These are phyloP conservation scores for Boeremia lycopersici DNA, from an alignment of 2,329 filamentous ascomycete species.

Conservation along the genomic window DNA sequence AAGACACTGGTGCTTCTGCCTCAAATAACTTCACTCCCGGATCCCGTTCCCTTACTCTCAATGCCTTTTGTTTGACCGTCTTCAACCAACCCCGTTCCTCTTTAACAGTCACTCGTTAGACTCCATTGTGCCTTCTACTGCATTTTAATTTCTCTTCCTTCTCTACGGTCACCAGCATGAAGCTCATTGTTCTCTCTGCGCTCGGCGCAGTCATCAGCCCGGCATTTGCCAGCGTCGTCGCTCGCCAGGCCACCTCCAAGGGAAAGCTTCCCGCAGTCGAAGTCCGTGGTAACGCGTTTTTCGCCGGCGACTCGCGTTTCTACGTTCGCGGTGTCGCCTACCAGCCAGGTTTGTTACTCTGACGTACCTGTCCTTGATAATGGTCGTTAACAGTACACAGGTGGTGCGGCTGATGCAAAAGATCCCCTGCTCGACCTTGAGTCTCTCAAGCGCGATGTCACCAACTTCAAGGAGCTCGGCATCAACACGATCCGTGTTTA, in stretches of 20 bases:
- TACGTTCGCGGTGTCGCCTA: constrained; percentile 68
- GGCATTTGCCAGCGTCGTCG: constrained; percentile 30
- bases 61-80: constrained; percentile 38
- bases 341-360: constrained; percentile 60
- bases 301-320: constrained; percentile 64
- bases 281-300: constrained; percentile 70
- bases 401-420: constrained; percentile 50
- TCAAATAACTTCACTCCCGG: constrained; percentile 40
- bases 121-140: constrained; percentile 29
- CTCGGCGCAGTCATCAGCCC: constrained; percentile 36
- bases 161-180: constrained; percentile 33
- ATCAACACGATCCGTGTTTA: constrained; percentile 93
- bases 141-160: constrained; percentile 36
- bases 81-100: constrained; percentile 25
- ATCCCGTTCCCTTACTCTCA: constrained; percentile 24
- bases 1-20: constrained; percentile 35
- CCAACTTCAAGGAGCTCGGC: constrained; percentile 80
- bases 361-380: constrained; percentile 48
- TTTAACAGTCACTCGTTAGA: constrained; percentile 48
- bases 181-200: constrained; percentile 35
- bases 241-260: constrained; percentile 30
- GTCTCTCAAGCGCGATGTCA: constrained; percentile 77
- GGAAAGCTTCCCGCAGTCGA: constrained; percentile 59
- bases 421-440: constrained; percentile 77
- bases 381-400: constrained; percentile 27